Evolutionary conservation across 129 eudicot species (phyloP), one percentile per base, ranked within the genome.

Genomic region (Tagetes erecta): DNA sequence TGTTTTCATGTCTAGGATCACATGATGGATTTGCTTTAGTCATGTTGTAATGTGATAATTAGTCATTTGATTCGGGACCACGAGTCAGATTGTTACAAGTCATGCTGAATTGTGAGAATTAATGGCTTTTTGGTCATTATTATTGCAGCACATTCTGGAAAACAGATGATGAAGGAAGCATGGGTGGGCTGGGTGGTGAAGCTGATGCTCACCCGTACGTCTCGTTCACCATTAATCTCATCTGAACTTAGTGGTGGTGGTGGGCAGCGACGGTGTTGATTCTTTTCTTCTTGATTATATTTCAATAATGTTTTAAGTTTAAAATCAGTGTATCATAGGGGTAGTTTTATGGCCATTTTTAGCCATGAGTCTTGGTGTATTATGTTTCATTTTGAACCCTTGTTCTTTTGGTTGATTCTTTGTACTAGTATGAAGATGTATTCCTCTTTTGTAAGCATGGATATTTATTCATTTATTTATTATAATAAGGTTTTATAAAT

Each of bases 211-310:
- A 95, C 81, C 90, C 97, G 51, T 88, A 88, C 35, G 99, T 95
- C 84, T 91, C 87, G 35, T 87, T 91, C 96, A 95, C 96, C 72
- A 82, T 91, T 56, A 88, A 88, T 83, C 97, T 94, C 41, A 79
- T 88, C 57, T 90, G 85, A 86, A 77, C 40, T 49, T 74, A 10
- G 5, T 69, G 51, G 70, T 10, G 40, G 49, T 30, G 37, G 37
- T 20, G 62, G 9, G 37, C 11, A 20, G 62, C 7, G 62, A 36
- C 20, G 62, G 36, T 55, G 36, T 1, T 4, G 6, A 14, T 52
- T 52, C 58, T 52, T 52, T 31, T 33, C n/a, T 57, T 57, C 2
- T 59, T 53, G 31, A 53, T 53, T 20, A 65, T 38, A 42, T n/a
- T 52, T 39, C 53, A 67, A 45, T 20, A 52, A 36, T 8, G 63